A percentile compares a stretch with the other conserved stretches of the same genome.
These are phyloP conservation scores for Populus tomentosa DNA, from an alignment of 441 rosid species.

Conservation along the genomic window DNA sequence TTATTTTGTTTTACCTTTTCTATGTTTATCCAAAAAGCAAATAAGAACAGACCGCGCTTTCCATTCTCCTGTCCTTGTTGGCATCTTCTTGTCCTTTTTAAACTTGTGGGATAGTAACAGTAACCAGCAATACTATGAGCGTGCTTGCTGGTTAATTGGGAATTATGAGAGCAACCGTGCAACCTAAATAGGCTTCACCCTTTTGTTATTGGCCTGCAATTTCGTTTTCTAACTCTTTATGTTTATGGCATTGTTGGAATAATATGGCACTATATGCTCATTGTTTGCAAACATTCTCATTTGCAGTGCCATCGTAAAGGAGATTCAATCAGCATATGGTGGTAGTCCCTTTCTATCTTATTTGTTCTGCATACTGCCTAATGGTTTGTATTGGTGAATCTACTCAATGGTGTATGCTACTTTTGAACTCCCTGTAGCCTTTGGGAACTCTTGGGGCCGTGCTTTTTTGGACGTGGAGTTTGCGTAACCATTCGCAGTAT, in stretches of 20 bases:
- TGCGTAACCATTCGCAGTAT: background rate
- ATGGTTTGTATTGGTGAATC: background rate
- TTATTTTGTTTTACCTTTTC: no score
- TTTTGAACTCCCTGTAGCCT: background rate
- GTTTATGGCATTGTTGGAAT: background rate
- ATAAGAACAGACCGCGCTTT: no score
- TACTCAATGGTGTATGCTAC: background rate
- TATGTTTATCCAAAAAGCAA: no score
- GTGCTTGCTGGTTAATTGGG: no score
- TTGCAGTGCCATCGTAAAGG: slow-evolving; percentile 44
- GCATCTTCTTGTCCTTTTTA: no score
- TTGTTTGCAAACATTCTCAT: background rate
- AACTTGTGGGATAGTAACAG: no score
- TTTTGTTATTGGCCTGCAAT: no score
- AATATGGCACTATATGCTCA: background rate
- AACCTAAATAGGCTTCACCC: no score
- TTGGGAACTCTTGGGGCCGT: background rate
- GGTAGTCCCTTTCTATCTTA: background rate
- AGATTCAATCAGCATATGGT: background rate
- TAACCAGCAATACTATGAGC: no score
- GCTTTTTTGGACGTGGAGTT: background rate
- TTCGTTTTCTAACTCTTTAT: no score
- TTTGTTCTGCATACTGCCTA: background rate
- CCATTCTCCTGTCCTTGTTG: no score
- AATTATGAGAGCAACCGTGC: no score